A percentile compares a stretch with the other conserved stretches of the same genome.
Evolutionary conservation across 768 basidiomycete genomes (phyloP).

Genomic region (Calocybe cyanea): DNA sequence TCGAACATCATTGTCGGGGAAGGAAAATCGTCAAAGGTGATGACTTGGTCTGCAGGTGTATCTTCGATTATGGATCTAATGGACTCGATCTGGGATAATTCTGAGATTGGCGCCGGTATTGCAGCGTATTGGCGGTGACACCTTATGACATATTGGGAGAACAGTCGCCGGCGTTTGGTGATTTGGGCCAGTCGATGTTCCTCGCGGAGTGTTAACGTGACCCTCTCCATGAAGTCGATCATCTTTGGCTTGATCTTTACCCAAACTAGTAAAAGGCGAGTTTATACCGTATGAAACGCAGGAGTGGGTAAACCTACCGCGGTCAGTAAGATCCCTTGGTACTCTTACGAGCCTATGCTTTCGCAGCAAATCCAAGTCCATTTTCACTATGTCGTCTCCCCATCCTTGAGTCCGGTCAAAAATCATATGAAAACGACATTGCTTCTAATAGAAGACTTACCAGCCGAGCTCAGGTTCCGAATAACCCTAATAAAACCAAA

Average conservation of each 20-base stretch:
- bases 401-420: conserved; percentile 29
- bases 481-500: conserved; percentile 4
- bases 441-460: conserved; percentile 1
- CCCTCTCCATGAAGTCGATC: conserved; percentile 30
- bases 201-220: conserved; percentile 19
- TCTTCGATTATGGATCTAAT: conserved; percentile 18
- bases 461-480: conserved; percentile 14
- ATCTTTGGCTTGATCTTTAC: conserved; percentile 30
- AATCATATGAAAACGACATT: not conserved
- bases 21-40: conserved; percentile 16
- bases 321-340: conserved; percentile 32
- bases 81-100: conserved; percentile 16
- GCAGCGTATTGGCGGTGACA: conserved; percentile 8
- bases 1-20: conserved; percentile 8
- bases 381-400: conserved; percentile 28
- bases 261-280: conserved; percentile 26
- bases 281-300: not conserved
- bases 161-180: conserved; percentile 16
- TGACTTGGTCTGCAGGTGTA: conserved; percentile 11
- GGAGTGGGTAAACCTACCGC: conserved; percentile 26
- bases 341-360: conserved; percentile 33
- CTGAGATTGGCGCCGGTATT: conserved; percentile 14
- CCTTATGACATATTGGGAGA: conserved; percentile 15
- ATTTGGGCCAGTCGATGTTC: conserved; percentile 14
- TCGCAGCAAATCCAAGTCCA: conserved; percentile 15